Evolutionary conservation across 2,329 filamentous ascomycete genomes (phyloP).

Genomic region (Calonectria hawksworthii): DNA sequence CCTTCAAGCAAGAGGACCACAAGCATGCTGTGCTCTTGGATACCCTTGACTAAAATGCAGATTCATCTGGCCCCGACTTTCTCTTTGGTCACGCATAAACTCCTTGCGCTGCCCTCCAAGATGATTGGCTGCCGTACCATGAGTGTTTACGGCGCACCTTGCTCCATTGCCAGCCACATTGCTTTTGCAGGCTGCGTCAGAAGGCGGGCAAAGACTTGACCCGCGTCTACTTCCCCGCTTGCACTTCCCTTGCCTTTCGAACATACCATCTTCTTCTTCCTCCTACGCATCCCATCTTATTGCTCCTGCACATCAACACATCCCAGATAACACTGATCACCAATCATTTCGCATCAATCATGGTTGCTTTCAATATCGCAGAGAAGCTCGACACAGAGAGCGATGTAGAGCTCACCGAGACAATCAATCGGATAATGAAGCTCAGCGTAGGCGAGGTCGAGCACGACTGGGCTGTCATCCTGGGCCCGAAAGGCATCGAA

Average conservation of each 20-base stretch:
- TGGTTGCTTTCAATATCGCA: not conserved
- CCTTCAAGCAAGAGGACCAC: not conserved
- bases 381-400: not conserved
- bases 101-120: not conserved
- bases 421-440: not conserved
- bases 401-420: not conserved
- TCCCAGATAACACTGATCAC: not conserved
- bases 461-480: not conserved
- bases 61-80: not conserved
- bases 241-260: not conserved
- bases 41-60: too few relatives aligned
- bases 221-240: not conserved
- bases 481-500: not conserved
- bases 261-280: not conserved
- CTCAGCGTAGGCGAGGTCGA: not conserved
- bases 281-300: not conserved
- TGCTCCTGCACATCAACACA: not conserved
- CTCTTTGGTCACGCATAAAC: not conserved
- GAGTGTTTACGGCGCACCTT: not conserved
- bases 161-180: not conserved
- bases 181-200: not conserved
- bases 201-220: not conserved
- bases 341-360: not conserved
- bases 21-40: not conserved
- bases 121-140: not conserved